A percentile compares a stretch with the other conserved stretches of the same genome.
phyloP scores from a whole-genome alignment of 768 basidiomycete genomes.

The Boletus rufocinnamomeus region DNA sequence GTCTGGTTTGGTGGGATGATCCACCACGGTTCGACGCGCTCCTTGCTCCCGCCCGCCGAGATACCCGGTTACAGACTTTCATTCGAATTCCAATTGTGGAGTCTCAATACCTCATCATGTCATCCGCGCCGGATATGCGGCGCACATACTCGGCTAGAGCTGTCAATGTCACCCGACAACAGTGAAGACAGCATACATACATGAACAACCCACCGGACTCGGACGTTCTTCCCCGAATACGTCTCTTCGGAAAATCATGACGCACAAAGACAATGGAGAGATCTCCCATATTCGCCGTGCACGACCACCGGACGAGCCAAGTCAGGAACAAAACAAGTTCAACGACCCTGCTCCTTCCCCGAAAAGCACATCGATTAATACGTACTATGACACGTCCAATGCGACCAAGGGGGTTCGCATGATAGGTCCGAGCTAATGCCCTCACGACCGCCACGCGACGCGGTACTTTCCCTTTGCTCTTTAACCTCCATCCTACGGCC shows the following conservation, averaged over 20 bases:
- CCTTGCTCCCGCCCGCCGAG: background rate
- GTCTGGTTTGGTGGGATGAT: no score
- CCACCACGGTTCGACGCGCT: no score
- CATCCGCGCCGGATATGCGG: background rate
- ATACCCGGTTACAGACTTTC: background rate
- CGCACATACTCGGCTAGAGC: background rate
- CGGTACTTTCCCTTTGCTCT: background rate
- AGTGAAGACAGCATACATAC: background rate
- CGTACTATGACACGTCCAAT: slow-evolving; percentile 4
- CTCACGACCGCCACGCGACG: background rate
- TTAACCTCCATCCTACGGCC: background rate
- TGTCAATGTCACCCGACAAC: background rate
- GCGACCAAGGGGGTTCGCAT: background rate
- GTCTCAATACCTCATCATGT: background rate
- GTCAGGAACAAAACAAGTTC: background rate
- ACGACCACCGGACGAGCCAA: background rate
- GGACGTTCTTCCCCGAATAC: background rate
- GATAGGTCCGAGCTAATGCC: background rate
- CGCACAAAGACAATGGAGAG: background rate
- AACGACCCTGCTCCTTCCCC: background rate
- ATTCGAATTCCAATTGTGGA: background rate
- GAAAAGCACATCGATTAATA: background rate
- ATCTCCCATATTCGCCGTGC: background rate
- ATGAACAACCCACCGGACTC: background rate
- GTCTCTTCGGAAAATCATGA: background rate